Evolutionary conservation across 768 basidiomycete species (phyloP), one percentile per base, ranked within the genome.

Genomic region (Auriscalpium vulgare): DNA sequence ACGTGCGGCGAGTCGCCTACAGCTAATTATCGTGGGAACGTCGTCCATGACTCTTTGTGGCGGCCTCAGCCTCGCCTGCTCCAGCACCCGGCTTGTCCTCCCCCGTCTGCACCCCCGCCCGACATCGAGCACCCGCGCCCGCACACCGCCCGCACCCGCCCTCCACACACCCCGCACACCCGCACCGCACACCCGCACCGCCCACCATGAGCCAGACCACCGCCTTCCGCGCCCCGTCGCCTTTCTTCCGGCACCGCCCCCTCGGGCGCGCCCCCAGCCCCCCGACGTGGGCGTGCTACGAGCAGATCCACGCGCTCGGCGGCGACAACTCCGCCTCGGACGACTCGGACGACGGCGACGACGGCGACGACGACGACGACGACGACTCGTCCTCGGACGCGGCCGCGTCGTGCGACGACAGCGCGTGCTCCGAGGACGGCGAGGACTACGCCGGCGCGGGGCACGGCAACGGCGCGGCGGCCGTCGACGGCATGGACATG

Each of bases 241-340:
- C 78, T 67, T 83, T 80, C 72, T 85, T 76, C 55, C 72, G 86
- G 53, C 82, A 84, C 51, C 86, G 88, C 62, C 79, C 81, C 44
- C 82, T 90, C 62, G 88, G 89, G 21, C 80, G 88, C 52, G 88
- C 89, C 40, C 83, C 88, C 16, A 89, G 87, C 3, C 89, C 89
- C 2, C 88, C 89, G 23, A 90, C 87, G 0, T 91, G 88, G 88
- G 88, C 88, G 10, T 91, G 88, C 77, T 91, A 91, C 70, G 89
- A 91, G 78, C 88, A 91, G 79, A 91, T 91, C 69, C 85, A 54
- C 7, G 50, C 61, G 11, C 82, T 75, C 71, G 81, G 79, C 4
- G 76, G 82, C 66, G 80, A 81, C 65, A 78, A 78, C 63, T 81
- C 75, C 45, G 75, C 65, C 29, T 56, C 67, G 50, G 66, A 67